Base-by-base conservation (phyloP, 2,329 filamentous ascomycete species). In the Curvularia hawaiiensis region DNA sequence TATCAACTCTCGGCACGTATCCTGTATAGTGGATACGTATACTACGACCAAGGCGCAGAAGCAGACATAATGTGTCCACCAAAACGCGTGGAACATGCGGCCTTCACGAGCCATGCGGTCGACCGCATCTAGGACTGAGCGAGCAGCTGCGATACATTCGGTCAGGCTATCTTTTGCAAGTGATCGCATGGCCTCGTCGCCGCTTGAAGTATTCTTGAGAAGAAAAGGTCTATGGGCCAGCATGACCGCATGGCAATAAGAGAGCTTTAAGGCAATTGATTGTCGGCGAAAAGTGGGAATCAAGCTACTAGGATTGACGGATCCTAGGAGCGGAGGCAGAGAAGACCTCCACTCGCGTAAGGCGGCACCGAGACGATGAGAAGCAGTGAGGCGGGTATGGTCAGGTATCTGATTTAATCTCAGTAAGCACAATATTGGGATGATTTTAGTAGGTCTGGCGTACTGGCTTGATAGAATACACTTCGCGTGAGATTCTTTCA, bases 41-140 rank as follows among this genome's bases (percentile, higher is more conserved):
- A 80, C 73, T 0, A 82, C 77, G 0, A 77, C 77, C 4, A 83
- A 60, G 1, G 81, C 80, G 56, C 81, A 83, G 35, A 83, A 83
- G 1, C 77, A 78, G 0, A 82, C 78, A 46, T 82, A 82, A 20
- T 80, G 79, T 10, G 79, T 82, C 75, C 79, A 82, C 80, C 80
- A 81, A 24, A 80, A 75, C 0, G 79, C 78, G 43, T 80, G 76
- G 28, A 78, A 80, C 6, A 76, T 60, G 18, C 64, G 68, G 26
- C 72, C 74, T 28, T 78, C 76, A 3, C 65, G 52, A 5, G 74
- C 75, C 65, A 80, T 75, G 6, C 68, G 67, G 52, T 80, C 76
- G 1, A 79, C 79, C 0, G 54, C 52, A 24, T 69, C 64, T 3
- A 70, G 52, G 9, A 77, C 76, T 28, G 78, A 72, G 54, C 78